Base-by-base conservation (phyloP, 2,329 filamentous ascomycete genomes). In the Aspergillus fumigatiaffinis region DNA sequence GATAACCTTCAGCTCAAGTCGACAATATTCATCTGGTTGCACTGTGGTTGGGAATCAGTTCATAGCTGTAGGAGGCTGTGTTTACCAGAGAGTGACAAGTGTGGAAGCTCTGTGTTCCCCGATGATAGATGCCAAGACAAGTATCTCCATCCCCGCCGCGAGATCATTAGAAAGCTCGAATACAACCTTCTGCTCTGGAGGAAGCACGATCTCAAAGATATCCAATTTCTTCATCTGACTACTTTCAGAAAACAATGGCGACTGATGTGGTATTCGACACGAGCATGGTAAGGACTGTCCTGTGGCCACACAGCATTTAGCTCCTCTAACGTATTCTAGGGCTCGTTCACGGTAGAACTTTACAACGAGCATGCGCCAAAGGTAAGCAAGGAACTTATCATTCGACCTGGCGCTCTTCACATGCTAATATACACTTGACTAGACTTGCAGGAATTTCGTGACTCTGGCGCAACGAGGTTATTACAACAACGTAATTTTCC, bases 291-390 rank as follows among this genome's bases (percentile, higher is more conserved):
- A 56, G 73, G 73, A 55, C 26, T n/a, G 38, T 14, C 41, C 42
- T 20, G n/a, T 50, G 3, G 8, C 12, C 35, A 20, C 20, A 46
- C 51, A 38, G 32, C 29, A 26, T 21, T 35, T 12, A 48, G 12
- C 21, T 14, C 8, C 10, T 14, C 62, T 70, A 62, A 71, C 58
- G 6, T 17, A 28, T 26, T 25, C 2, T 64, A 96, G 92, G 92
- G 94, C 73, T 83, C 84, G 49, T 88, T 99, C 72, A 85, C 84
- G 58, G 76, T 97, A 61, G 94, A 99, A 78, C 90, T 99, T 59
- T 97, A 97, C 85, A 88, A 84, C 52, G 75, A 84, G 26, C 92
- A 97, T 78, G 93, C 93, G 20, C 93, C 94, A 42, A 90, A 81
- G 73, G 81, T 82, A 68, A 58, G 61, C 53, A 47, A 3, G 14